Evolutionary conservation across 495 filamentous ascomycete genomes (phyloP), one percentile per base, ranked within the genome.

Genomic region (Annulohypoxylon stygium): DNA sequence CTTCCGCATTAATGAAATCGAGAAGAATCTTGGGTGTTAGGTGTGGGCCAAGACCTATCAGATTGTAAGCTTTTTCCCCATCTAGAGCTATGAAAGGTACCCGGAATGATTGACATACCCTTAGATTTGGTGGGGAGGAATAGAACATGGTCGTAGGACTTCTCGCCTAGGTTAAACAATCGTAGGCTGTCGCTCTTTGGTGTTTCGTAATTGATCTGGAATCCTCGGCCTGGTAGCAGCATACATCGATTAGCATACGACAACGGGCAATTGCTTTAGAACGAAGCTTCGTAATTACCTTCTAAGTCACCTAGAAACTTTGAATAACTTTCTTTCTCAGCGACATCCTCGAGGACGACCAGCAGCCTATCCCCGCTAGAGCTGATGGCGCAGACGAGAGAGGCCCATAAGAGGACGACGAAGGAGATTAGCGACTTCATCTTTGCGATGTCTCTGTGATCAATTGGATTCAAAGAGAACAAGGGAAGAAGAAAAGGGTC

Each of bases 71-170:
- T 74, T 74, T 23, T 34, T 16, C 66, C 53, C 66, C 53, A 9
- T 14, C 34, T 34, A 51, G 2, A 68, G 25, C 58, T 6, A 55
- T 10, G 0, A 11, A 12, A 12, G 50, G 4, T 37, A 48, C 20
- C 9, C 43, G 18, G 20, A 18, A 14, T 18, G 20, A 36, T 18
- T 14, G 55, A 77, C 75, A n/a, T 79, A 94, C 93, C 94, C 86
- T 98, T 98, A 3, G 92, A 89, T 82, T 93, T 95, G 16, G 91
- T 86, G 25, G 96, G 96, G 34, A 98, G 88, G 67, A 99, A 86
- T 59, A 98, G 80, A 59, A 97, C 81, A 77, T 99, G 95, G 84
- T 98, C 96, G 80, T 94, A 97, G 69, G 89, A 87, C 79, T 90
- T 90, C 82, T 95, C 94, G 79, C 96, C 97, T 70, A 93, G 90